Conservation (phyloP, 2,329 filamentous ascomycete species). For the Talaromyces marneffei region DNA sequence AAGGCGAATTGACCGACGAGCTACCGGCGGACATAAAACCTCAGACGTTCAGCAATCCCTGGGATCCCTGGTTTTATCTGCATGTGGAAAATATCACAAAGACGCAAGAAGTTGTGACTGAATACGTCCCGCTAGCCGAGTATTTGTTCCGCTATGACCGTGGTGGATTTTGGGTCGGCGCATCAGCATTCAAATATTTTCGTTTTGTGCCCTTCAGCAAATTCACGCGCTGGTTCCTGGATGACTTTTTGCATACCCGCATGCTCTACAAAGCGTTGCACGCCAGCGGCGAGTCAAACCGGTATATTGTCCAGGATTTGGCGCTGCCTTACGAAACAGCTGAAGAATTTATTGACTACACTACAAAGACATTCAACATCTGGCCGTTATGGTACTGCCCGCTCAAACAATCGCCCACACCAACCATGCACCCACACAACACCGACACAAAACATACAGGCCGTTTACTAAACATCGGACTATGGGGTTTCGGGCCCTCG, state of each 20-base stretch:
- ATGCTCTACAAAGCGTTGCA: constrained; percentile 60
- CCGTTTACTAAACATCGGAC: constrained; percentile 51
- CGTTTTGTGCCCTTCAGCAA: constrained; percentile 52
- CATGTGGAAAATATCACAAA: constrained; percentile 48
- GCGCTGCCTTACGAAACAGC: constrained; percentile 51
- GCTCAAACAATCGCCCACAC: constrained; percentile 24
- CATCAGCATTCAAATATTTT: constrained; percentile 58
- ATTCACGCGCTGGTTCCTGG: constrained; percentile 53
- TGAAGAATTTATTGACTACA: constrained; percentile 49
- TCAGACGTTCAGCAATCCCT: constrained; percentile 50
- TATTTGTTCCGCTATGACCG: constrained; percentile 51
- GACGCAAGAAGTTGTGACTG: constrained; percentile 30
- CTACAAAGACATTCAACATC: constrained; percentile 41
- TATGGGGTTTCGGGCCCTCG: constrained; percentile 71
- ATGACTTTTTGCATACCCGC: constrained; percentile 57
- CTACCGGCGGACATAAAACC: constrained; percentile 29
- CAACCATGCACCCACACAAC: constrained; percentile 16
- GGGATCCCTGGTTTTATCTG: constrained; percentile 69
- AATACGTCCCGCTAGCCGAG: constrained; percentile 43
- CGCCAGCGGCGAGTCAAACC: constrained; percentile 49
- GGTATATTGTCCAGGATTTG: constrained; percentile 59
- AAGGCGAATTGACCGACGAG: constrained; percentile 52
- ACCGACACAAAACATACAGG: constrained; percentile 5
- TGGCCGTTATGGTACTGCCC: constrained; percentile 59
- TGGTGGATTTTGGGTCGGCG: constrained; percentile 60